Conservation (phyloP, 2,329 filamentous ascomycete species). For the Ophiostoma pallidulum region DNA sequence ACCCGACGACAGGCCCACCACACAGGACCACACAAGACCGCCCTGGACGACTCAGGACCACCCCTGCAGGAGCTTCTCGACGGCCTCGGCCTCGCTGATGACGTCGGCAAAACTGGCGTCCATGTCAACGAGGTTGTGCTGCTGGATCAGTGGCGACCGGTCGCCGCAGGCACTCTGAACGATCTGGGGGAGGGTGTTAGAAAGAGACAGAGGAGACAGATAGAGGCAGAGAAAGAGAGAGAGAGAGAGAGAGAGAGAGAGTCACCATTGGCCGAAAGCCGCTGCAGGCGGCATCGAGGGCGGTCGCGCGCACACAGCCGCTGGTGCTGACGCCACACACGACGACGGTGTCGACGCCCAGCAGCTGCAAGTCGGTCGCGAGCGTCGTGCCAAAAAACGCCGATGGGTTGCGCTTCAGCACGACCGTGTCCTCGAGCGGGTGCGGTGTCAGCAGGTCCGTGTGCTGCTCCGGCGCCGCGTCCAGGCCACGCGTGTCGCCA, state of each 20-base stretch:
- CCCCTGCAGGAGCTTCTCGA: too few species aligned
- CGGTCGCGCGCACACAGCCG: slow-evolving; percentile 34
- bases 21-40: too few species aligned
- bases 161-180: slow-evolving; percentile 36
- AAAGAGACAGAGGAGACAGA: too few species aligned
- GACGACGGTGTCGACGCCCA: slow-evolving; percentile 34
- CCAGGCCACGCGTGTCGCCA: slow-evolving; percentile 31
- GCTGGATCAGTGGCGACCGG: slow-evolving; percentile 32
- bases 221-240: too few species aligned
- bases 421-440: slow-evolving; percentile 24
- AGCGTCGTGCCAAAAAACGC: slow-evolving; percentile 38
- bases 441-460: slow-evolving; percentile 29
- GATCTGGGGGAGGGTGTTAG: too few species aligned
- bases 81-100: slow-evolving; percentile 31
- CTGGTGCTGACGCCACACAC: slow-evolving; percentile 39
- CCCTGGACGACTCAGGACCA: too few species aligned
- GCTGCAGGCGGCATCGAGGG: slow-evolving; percentile 34
- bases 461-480: too few species aligned
- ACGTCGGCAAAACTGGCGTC: slow-evolving; percentile 38
- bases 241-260: too few species aligned
- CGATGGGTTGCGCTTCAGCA: slow-evolving; percentile 35
- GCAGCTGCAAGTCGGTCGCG: slow-evolving; percentile 28
- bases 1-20: too few species aligned
- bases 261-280: slow-evolving; percentile 37
- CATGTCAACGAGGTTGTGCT: slow-evolving; percentile 35